Evolutionary conservation across 768 basidiomycete species (phyloP), one percentile per base, ranked within the genome.

Genomic region (Panaeolus papilionaceus): DNA sequence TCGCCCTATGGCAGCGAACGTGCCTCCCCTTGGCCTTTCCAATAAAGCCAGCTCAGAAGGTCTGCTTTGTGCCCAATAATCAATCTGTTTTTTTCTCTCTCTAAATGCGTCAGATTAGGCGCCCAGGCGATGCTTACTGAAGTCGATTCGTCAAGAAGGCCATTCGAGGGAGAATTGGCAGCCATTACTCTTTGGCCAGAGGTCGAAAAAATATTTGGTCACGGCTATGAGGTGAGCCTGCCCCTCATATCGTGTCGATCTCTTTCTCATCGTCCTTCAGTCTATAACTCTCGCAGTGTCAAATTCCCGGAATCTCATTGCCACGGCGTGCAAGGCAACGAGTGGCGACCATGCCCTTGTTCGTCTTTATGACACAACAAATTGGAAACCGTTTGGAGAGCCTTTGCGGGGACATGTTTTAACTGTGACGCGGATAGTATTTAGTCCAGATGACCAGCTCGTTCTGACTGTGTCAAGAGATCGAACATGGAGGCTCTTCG

Each of bases 171-270:
- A 11, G 96, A 98, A 76, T 84, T 99, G 0, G 90, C 94, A 0
- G 86, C 89, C 0, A 86, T 87, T 16, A 99, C 97, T 0, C 83
- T 99, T 0, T 99, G 98, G 98, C 98, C 97, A 0, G 98, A 99
- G 80, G 82, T 89, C 1, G 98, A 99, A 73, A 99, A 99, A 76
- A 84, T 99, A 0, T 99, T 98, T 76, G 98, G 97, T 4, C 98
- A 99, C 77, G 96, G 97, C 47, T 99, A 98, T 73, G 98, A 99
- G 86, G 95, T 92, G 68, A 63, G 79, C 10, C 45, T 67, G 39
- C 37, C 18, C 14, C 33, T 49, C 10, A 64, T n/a, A 42, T 47
- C 45, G 16, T 23, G 16, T 61, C n/a, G 18, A 44, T 23, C 49
- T 38, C 18, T 2, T 23, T 65, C 47, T 44, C 12, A 39, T n/a